phyloP scores from a whole-genome alignment of 768 basidiomycete species.

The Lactarius hengduanensis region DNA sequence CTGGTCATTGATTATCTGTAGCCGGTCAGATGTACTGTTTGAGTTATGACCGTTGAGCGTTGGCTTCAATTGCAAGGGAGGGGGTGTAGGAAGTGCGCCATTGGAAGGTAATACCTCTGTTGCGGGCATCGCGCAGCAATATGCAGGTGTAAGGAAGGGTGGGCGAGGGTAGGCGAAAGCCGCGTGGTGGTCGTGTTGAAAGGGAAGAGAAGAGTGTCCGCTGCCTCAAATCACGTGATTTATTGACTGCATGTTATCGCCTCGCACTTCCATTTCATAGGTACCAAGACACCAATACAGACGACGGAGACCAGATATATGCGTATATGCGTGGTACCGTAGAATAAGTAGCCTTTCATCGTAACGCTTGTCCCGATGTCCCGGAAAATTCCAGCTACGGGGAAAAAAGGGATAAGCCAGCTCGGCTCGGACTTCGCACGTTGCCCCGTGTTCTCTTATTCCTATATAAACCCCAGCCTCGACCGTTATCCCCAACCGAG shows the following conservation, averaged over 20 bases:
- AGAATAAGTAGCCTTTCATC: background rate
- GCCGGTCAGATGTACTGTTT: constrained; percentile 46
- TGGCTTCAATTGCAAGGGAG: constrained; percentile 2
- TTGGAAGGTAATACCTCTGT: constrained; percentile 20
- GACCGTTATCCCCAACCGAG: background rate
- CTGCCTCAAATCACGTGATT: background rate
- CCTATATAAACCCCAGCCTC: background rate
- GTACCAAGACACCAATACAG: background rate
- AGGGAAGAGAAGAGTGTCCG: background rate
- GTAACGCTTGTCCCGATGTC: background rate
- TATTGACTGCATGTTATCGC: background rate
- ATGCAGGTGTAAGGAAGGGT: background rate
- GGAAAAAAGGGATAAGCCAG: background rate
- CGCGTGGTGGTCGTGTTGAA: constrained; percentile 18
- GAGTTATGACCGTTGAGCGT: constrained; percentile 29
- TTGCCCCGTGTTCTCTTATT: background rate
- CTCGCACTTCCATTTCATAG: too few relatives aligned
- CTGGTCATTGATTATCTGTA: constrained; percentile 90
- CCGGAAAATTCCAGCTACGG: background rate
- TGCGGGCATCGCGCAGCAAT: constrained; percentile 17
- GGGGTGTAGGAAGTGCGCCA: background rate
- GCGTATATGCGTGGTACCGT: background rate
- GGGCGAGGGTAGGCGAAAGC: constrained; percentile 10
- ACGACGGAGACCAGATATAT: background rate
- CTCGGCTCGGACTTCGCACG: background rate